Conservation (phyloP, 1,284 basidiomycete species). For the Cryptococcus deneoformans region DNA sequence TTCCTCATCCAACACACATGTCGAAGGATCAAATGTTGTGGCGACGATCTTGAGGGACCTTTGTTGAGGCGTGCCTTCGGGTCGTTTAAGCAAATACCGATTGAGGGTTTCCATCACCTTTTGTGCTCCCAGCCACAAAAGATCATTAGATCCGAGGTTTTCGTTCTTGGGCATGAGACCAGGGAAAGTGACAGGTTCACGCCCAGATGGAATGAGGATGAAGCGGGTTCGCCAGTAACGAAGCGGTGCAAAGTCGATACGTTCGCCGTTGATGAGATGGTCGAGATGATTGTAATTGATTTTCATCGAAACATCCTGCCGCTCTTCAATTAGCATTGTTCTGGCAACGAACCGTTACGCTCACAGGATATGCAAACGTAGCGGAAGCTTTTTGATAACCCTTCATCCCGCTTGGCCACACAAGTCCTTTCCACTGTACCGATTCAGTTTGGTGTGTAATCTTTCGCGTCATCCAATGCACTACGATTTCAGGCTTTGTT, state of each 20-base stretch:
- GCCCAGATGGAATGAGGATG: conserved; percentile 81
- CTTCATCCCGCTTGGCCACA: conserved; percentile 86
- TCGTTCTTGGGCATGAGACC: conserved; percentile 59
- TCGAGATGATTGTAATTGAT: conserved; percentile 50
- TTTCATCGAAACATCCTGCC: conserved; percentile 47
- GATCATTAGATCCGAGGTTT: conserved; percentile 78
- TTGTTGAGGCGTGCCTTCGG: conserved; percentile 51
- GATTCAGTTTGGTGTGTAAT: conserved; percentile 61
- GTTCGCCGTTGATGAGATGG: conserved; percentile 71
- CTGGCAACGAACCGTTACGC: conserved; percentile 46
- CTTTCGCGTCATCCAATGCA: conserved; percentile 79
- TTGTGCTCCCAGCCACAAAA: conserved; percentile 82
- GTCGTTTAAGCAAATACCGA: conserved; percentile 44
- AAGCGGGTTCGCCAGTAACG: conserved; percentile 96
- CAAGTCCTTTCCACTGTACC: conserved; percentile 78
- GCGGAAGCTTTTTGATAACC: conserved; percentile 79
- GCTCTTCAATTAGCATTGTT: conserved; percentile 44
- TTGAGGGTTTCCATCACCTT: conserved; percentile 86
- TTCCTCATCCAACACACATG: conserved; percentile 71
- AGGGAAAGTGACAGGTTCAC: conserved; percentile 54
- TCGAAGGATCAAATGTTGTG: conserved; percentile 75
- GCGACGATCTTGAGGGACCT: conserved; percentile 66
- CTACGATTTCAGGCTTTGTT: conserved; percentile 79
- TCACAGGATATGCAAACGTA: conserved; percentile 68
- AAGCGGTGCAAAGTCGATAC: conserved; percentile 61